A percentile compares a stretch with the other conserved stretches of the same genome.
Evolutionary conservation across 495 filamentous ascomycete genomes (phyloP).

Genomic region (Articulospora tetracladia): DNA sequence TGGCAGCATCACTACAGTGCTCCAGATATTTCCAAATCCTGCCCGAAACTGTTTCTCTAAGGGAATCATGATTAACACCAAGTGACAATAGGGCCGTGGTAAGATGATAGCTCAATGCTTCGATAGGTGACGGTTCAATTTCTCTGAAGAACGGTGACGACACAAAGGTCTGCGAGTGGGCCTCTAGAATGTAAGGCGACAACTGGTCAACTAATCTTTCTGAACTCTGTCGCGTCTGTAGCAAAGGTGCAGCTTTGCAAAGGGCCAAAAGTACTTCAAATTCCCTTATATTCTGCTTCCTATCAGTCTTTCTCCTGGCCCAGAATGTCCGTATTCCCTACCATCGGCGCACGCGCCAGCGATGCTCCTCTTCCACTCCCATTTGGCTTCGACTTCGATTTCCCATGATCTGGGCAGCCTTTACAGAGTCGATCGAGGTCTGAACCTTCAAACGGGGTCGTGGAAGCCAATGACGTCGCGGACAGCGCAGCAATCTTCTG

Average conservation of each 20-base stretch:
- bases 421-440: constrained; percentile 61
- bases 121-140: constrained; percentile 86
- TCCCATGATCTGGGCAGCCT: constrained; percentile 42
- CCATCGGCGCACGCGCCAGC: constrained; percentile 46
- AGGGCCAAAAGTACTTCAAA: constrained; percentile 85
- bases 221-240: constrained; percentile 64
- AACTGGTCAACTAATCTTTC: constrained; percentile 70
- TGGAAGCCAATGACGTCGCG: constrained; percentile 38
- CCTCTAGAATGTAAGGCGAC: constrained; percentile 77
- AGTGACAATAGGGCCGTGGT: constrained; percentile 75
- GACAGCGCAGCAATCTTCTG: constrained; percentile 67
- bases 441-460: constrained; percentile 50
- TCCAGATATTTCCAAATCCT: constrained; percentile 65
- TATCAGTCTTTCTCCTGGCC: constrained; percentile 1
- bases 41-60: constrained; percentile 57
- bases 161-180: constrained; percentile 70
- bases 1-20: constrained; percentile 52
- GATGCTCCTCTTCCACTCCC: constrained; percentile 22
- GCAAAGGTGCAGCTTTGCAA: constrained; percentile 75
- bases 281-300: constrained; percentile 62
- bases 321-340: constrained; percentile 22
- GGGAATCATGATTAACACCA: constrained; percentile 60
- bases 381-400: constrained; percentile 17
- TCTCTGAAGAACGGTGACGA: constrained; percentile 77
- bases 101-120: constrained; percentile 74